Evolutionary conservation across 805 yeast species (phyloP), one percentile per base, ranked within the genome.

Genomic region (Sugiyamaella boreocaroliniensis): DNA sequence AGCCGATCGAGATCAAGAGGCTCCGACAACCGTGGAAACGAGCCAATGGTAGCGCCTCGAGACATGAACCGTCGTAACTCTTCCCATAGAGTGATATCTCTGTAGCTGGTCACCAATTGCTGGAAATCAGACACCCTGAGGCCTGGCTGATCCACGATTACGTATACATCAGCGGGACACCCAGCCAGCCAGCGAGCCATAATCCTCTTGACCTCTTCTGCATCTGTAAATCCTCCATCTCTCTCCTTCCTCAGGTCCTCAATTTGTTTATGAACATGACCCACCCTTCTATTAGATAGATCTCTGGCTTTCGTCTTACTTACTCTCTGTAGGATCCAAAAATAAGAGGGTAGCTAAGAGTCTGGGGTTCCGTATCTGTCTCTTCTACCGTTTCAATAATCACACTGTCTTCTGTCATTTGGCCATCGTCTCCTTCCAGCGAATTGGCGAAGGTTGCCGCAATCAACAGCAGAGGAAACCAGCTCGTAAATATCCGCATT

Each of bases 141-240:
- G 0, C 84, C 84, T 2, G 86, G 85, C 45, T 75, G 76, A 53
- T 78, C 71, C 0, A 81, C 69, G 12, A 82, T 61, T 1, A 82
- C 59, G 54, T 78, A 81, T 0, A 81, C 79, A 62, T 80, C 76
- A 0, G 83, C 72, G 1, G 74, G 59, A 56, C 86, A 82, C 6
- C 65, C 61, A 5, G 65, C 65, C 7, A 73, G 53, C 43, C 73
- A 37, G 29, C 70, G 66, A 16, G 59, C 57, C 3, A 70, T 59
- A 2, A 74, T 46, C 15, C 20, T 20, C 9, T 48, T 12, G 8
- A 55, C 59, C 12, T 53, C 45, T 11, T 45, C 49, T 6, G 34
- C 42, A 15, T 48, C 5, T 8, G 55, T 57, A 26, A 51, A 34
- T 10, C 56, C 54, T 19, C 60, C 62, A 16, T 40, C 49, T 8